phyloP scores from a whole-genome alignment of 179 eudicot genomes.

The Spinacia oleracea region DNA sequence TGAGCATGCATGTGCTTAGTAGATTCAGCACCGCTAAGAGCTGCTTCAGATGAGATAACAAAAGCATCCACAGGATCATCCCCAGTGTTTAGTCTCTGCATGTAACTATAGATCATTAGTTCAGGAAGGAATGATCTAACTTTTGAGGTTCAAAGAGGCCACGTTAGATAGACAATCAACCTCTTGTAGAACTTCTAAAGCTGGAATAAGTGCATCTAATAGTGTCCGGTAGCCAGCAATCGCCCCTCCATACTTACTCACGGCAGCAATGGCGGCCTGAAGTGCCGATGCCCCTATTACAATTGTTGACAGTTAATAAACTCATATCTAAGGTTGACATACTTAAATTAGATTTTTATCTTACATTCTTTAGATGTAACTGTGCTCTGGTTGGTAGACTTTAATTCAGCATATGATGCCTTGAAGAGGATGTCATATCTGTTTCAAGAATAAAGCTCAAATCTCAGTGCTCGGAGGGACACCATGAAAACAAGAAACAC shows the following conservation, averaged over 20 bases:
- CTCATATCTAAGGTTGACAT: slow-evolving; percentile 9
- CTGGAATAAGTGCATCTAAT: slow-evolving; percentile 96
- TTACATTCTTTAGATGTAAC: slow-evolving; percentile 60
- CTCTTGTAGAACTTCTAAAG: slow-evolving; percentile 69
- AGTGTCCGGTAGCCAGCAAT: slow-evolving; percentile 86
- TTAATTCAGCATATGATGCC: slow-evolving; percentile 81
- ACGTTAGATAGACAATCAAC: slow-evolving; percentile 35
- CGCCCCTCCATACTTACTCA: slow-evolving; percentile 94
- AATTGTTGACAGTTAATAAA: slow-evolving; percentile 21
- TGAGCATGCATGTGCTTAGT: slow-evolving; percentile 88
- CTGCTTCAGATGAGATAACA: slow-evolving; percentile 80
- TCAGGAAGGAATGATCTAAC: slow-evolving; percentile 11
- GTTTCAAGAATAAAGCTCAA: slow-evolving; percentile 31
- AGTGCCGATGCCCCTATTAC: slow-evolving; percentile 78
- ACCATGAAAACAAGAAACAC: background rate
- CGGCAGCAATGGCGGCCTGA: slow-evolving; percentile 81
- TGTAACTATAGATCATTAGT: slow-evolving; percentile 25
- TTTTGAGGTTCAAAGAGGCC: background rate
- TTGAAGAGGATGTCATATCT: slow-evolving; percentile 81
- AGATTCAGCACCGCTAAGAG: slow-evolving; percentile 75
- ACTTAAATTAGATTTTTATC: slow-evolving; percentile 22
- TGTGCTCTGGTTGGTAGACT: slow-evolving; percentile 40
- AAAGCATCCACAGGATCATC: slow-evolving; percentile 77
- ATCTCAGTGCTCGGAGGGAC: background rate
- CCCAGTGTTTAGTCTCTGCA: slow-evolving; percentile 75